phyloP scores from a whole-genome alignment of 805 yeast genomes.

The Zygosaccharomyces rouxii region DNA sequence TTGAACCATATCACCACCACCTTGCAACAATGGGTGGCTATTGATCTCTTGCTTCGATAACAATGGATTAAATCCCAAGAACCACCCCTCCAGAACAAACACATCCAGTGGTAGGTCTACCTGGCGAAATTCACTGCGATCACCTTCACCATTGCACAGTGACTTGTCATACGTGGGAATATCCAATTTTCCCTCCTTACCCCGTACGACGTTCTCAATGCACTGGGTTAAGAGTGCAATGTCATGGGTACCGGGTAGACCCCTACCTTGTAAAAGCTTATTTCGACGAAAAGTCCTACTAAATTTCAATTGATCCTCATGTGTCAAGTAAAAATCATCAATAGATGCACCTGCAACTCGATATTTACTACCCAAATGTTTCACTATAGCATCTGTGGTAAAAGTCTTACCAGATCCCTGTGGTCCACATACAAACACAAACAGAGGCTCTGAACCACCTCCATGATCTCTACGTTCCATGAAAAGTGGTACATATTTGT shows the following conservation, averaged over 20 bases:
- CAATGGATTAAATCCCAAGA: slow-evolving; percentile 64
- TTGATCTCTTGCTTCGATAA: slow-evolving; percentile 24
- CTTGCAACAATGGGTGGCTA: slow-evolving; percentile 17
- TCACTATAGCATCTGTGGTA: slow-evolving; percentile 42
- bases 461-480: slow-evolving; percentile 13
- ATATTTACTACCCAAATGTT: slow-evolving; percentile 33
- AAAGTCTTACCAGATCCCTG: slow-evolving; percentile 79
- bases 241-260: slow-evolving; percentile 94
- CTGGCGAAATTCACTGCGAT: slow-evolving; percentile 43
- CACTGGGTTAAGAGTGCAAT: slow-evolving; percentile 31
- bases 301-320: slow-evolving; percentile 51
- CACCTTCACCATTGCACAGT: slow-evolving; percentile 68
- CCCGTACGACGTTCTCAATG: slow-evolving; percentile 34
- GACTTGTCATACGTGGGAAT: slow-evolving; percentile 81
- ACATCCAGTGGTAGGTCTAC: slow-evolving; percentile 48
- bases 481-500: slow-evolving; percentile 22
- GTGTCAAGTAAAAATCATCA: slow-evolving; percentile 81
- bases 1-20: slow-evolving; percentile 31
- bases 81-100: slow-evolving; percentile 91
- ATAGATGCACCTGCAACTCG: slow-evolving; percentile 55
- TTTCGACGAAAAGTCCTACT: slow-evolving; percentile 43
- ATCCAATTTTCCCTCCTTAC: slow-evolving; percentile 31
- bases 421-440: slow-evolving; percentile 62
- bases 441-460: slow-evolving; percentile 37
- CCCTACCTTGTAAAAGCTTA: slow-evolving; percentile 66